A percentile compares a stretch with the other conserved stretches of the same genome.
Evolutionary conservation across 345 rosid species (phyloP).

Genomic region (Clarkia xantiana): DNA sequence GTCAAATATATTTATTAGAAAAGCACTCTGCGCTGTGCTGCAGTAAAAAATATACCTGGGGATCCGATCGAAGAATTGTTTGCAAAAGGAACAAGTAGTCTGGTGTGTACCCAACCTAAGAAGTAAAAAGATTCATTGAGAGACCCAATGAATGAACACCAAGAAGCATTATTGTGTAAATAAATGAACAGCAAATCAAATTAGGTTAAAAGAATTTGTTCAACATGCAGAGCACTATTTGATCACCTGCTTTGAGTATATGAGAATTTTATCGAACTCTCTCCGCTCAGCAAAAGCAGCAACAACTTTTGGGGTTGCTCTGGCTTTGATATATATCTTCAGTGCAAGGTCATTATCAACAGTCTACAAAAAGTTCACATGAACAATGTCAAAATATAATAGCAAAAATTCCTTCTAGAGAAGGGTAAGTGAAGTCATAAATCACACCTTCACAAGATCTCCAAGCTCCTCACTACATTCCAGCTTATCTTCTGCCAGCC

Average conservation of each 20-base stretch:
- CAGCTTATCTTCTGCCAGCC: conserved; percentile 97
- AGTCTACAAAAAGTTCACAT: conserved; percentile 35
- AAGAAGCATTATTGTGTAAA: conserved; percentile 1
- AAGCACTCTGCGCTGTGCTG: neutral
- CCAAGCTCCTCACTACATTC: conserved; percentile 99
- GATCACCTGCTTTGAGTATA: conserved; percentile 83
- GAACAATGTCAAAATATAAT: neutral
- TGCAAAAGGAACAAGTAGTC: conserved; percentile 96
- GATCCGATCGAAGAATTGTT: conserved; percentile 95
- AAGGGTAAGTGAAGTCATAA: neutral
- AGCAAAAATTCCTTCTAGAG: neutral
- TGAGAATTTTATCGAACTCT: conserved; percentile 90
- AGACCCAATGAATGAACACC: too few species aligned
- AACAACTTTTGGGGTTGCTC: conserved; percentile 95
- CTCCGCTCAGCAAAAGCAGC: conserved; percentile 98
- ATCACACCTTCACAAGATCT: conserved; percentile 87
- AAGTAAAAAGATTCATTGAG: too few species aligned
- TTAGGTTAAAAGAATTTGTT: neutral
- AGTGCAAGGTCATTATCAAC: conserved; percentile 98
- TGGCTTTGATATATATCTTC: conserved; percentile 89
- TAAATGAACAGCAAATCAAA: neutral
- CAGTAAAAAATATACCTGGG: conserved; percentile 38
- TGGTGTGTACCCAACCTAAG: conserved; percentile 91
- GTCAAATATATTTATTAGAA: too few species aligned
- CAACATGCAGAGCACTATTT: conserved; percentile 1